Percentiles rank a stretch among this genome's conserved stretches.
Evolutionary conservation across 2,329 filamentous ascomycete genomes (phyloP).

Genomic region (Fusarium compactum): DNA sequence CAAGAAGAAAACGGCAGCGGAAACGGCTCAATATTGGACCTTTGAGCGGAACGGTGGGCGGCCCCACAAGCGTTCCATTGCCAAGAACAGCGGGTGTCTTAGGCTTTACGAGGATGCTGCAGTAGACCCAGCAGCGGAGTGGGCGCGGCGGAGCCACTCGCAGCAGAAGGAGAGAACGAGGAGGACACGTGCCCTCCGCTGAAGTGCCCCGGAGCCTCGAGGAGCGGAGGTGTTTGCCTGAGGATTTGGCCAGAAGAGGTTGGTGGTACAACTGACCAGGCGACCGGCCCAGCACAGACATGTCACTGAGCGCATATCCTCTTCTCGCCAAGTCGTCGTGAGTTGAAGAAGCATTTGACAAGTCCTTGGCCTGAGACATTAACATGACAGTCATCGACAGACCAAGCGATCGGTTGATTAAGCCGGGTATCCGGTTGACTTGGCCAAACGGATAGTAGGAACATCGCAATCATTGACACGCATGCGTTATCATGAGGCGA

Average conservation of each 20-base stretch:
- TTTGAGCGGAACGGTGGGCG: conserved; percentile 36
- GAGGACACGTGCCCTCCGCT: conserved; percentile 41
- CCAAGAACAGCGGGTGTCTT: conserved; percentile 31
- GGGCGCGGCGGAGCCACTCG: conserved; percentile 35
- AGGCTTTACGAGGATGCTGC: conserved; percentile 11
- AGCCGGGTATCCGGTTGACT: conserved; percentile 7
- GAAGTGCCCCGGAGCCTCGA: conserved; percentile 1
- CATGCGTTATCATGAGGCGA: conserved; percentile 3
- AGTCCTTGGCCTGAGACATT: conserved; percentile 34
- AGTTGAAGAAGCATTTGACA: conserved; percentile 42
- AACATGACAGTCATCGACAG: background rate
- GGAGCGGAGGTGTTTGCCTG: conserved; percentile 19
- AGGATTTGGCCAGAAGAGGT: background rate
- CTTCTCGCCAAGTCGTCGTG: conserved; percentile 19
- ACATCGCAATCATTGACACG: background rate
- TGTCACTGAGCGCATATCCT: conserved; percentile 16
- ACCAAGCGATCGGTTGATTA: conserved; percentile 8
- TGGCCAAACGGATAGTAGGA: conserved; percentile 6
- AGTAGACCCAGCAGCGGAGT: conserved; percentile 27
- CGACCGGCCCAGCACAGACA: background rate
- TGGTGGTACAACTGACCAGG: background rate
- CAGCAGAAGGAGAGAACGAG: background rate
- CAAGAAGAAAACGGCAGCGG: conserved; percentile 17
- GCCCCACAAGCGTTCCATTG: conserved; percentile 32
- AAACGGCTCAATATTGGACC: conserved; percentile 18